Evolutionary conservation across 1,139 yeast species (phyloP), one percentile per base, ranked within the genome.

Genomic region (Casaregolazyma suthepensis): DNA sequence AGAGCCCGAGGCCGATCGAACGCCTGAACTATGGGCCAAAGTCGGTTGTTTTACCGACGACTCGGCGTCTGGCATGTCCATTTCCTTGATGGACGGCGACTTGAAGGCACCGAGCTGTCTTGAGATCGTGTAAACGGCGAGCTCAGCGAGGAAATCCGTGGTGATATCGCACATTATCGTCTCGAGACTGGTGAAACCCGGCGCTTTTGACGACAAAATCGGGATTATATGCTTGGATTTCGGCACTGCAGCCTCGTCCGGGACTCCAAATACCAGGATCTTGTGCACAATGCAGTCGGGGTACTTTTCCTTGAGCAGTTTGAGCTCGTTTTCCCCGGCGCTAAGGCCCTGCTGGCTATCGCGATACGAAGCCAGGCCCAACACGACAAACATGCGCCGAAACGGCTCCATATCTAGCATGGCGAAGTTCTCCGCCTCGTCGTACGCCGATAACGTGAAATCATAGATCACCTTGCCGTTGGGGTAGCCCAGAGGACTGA

Each of bases 351-450:
- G 67, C 15, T 65, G 54, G 1, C 61, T 63, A 20, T 71, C 68
- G 2, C 67, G 61, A 66, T 77, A 81, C 43, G 73, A 70, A 0
- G 82, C 80, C 20, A 87, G 62, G 0, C 94, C 96, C 38, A 91
- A 64, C 0, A 87, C 69, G 46, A 77, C 59, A 48, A 66, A 52
- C 31, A 69, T 67, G 66, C 89, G 89, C 52, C 98, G 72, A 68
- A 78, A 88, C 1, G 96, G 96, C 68, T 93, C 98, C 59, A 91
- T 82, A 68, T 91, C 97, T 61, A 87, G 88, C 53, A 91, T 72
- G 56, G 87, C 85, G 9, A 82, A 71, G 19, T 78, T 73, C 51
- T 83, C 87, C 9, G 31, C 50, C 22, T 76, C 73, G 55, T 85
- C 88, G 12, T 78, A 77, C 35, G 73, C 67, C 1, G 77, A 62